Percentiles rank a stretch among this genome's conserved stretches.
Evolutionary conservation across 495 filamentous ascomycete genomes (phyloP).

Genomic region (Trichoderma reesei): DNA sequence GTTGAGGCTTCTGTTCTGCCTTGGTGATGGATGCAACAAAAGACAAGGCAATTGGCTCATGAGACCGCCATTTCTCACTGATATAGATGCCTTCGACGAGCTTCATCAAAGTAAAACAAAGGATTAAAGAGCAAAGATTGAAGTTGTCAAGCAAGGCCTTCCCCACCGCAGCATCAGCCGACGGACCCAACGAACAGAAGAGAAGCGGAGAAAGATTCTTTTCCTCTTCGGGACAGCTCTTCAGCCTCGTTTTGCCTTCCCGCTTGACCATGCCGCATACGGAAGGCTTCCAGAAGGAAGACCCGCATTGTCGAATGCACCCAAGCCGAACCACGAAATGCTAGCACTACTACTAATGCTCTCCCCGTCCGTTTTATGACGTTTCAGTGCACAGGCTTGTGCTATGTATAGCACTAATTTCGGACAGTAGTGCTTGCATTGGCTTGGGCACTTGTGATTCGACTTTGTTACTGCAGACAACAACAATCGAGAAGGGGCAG

Average conservation of each 20-base stretch:
- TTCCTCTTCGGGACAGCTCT: conserved; percentile 1
- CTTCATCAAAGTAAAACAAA: not conserved
- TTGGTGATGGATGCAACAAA: too few species aligned
- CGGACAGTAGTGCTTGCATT: not conserved
- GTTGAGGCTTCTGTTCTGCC: too few species aligned
- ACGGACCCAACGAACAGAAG: not conserved
- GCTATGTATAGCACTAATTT: conserved; percentile 1
- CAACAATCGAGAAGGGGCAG: too few species aligned
- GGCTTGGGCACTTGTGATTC: too few species aligned
- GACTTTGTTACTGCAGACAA: too few species aligned
- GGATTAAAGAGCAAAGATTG: not conserved
- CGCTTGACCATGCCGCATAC: not conserved
- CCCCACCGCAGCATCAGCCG: not conserved
- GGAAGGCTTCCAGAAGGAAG: not conserved
- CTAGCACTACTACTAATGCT: too few species aligned
- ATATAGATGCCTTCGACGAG: too few species aligned
- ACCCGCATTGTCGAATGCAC: not conserved
- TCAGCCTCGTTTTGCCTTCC: not conserved
- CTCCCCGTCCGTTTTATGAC: too few species aligned
- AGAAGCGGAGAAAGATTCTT: not conserved
- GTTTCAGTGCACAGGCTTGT: not conserved
- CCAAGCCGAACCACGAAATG: too few species aligned
- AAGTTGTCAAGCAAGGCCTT: not conserved
- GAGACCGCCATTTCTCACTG: too few species aligned
- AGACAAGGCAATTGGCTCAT: too few species aligned